These are phyloP conservation scores for Pugionium cornutum DNA, from an alignment of 345 rosid species.

Conservation along the genomic window DNA sequence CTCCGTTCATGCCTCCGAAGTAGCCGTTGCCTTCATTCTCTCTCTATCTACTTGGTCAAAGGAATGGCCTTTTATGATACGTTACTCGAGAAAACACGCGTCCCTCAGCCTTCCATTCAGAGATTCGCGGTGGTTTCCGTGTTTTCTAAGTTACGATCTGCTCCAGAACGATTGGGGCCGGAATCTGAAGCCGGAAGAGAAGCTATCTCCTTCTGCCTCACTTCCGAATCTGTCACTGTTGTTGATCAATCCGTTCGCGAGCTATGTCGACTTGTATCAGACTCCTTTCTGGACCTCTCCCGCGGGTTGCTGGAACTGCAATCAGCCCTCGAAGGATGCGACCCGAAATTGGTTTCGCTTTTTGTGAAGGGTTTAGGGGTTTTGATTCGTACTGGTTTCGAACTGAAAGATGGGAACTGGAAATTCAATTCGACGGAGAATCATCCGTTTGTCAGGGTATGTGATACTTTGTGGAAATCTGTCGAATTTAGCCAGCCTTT, in stretches of 20 bases:
- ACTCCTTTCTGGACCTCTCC: constrained; percentile 54
- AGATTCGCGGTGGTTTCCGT: constrained; percentile 70
- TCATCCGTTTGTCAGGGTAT: constrained; percentile 85
- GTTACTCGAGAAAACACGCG: constrained; percentile 69
- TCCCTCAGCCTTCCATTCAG: constrained; percentile 83
- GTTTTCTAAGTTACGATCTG: constrained; percentile 76
- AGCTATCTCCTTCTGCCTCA: constrained; percentile 69
- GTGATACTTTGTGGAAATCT: not conserved
- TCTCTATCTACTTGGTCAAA: not conserved
- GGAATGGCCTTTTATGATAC: constrained; percentile 64
- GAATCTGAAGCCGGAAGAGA: constrained; percentile 66
- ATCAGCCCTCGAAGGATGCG: constrained; percentile 80
- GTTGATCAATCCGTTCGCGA: constrained; percentile 92
- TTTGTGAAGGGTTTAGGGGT: constrained; percentile 73
- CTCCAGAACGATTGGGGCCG: constrained; percentile 50
- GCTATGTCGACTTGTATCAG: constrained; percentile 73
- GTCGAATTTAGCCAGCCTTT: not conserved
- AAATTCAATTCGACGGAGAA: constrained; percentile 51
- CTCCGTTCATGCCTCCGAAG: constrained; percentile 4
- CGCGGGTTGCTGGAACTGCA: constrained; percentile 77
- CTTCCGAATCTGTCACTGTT: constrained; percentile 60
- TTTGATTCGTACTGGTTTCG: constrained; percentile 58
- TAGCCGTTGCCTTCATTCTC: constrained; percentile 22
- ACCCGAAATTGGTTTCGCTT: constrained; percentile 49
- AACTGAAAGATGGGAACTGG: constrained; percentile 52